Percentiles rank a stretch among this genome's conserved stretches.
These are phyloP conservation scores for Hypoxylon fuscum DNA, from an alignment of 495 filamentous ascomycete genomes.

Conservation along the genomic window DNA sequence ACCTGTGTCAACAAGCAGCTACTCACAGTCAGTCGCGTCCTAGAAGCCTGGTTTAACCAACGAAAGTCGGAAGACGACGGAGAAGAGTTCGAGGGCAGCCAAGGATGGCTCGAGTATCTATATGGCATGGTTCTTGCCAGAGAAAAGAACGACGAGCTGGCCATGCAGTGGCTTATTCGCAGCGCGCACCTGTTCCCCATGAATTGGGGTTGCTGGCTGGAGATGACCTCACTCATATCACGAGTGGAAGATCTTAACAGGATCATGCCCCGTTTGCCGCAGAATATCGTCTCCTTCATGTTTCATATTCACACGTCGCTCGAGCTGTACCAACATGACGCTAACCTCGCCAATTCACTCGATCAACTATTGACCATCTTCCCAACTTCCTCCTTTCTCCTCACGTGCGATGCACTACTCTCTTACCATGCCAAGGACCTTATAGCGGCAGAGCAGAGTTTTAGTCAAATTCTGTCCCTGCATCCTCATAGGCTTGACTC, in stretches of 20 bases:
- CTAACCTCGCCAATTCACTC: constrained; percentile 75
- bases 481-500: constrained; percentile 91
- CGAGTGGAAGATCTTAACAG: constrained; percentile 74
- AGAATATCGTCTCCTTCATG: constrained; percentile 91
- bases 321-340: constrained; percentile 86
- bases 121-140: constrained; percentile 92
- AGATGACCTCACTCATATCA: constrained; percentile 79
- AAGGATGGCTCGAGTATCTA: constrained; percentile 96
- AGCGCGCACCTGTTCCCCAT: constrained; percentile 88
- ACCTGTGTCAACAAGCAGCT: constrained; percentile 85
- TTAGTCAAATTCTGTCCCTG: constrained; percentile 77
- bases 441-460: constrained; percentile 83
- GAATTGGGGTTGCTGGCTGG: constrained; percentile 97
- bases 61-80: constrained; percentile 65
- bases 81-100: constrained; percentile 66
- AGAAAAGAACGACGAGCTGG: constrained; percentile 85
- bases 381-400: constrained; percentile 84
- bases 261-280: constrained; percentile 70
- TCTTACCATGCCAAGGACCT: constrained; percentile 96
- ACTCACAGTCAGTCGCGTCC: constrained; percentile 71
- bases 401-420: constrained; percentile 87
- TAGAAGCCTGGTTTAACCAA: constrained; percentile 80
- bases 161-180: constrained; percentile 80
- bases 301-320: constrained; percentile 91
- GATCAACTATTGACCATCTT: constrained; percentile 82